These are phyloP conservation scores for Triticum urartu DNA, from an alignment of 176 grass and related monocot species.

Conservation along the genomic window DNA sequence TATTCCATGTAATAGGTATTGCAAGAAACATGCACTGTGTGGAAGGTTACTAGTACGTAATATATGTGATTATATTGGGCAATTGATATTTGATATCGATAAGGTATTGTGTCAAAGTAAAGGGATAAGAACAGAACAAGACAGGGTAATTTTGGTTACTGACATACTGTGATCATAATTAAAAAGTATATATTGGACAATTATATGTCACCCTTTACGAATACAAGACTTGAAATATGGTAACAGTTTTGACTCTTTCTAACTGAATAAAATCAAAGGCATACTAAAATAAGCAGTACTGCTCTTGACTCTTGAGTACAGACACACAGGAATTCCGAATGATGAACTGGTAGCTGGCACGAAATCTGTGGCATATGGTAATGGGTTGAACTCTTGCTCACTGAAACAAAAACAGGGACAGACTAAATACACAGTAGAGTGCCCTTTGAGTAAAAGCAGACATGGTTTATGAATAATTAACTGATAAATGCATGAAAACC, in stretches of 20 bases:
- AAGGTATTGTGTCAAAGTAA: neutral
- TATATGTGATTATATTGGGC: neutral
- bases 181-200: neutral
- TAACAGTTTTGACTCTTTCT: neutral
- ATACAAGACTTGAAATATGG: neutral
- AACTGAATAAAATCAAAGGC: neutral
- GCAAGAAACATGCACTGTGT: too few species aligned
- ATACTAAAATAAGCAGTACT: neutral
- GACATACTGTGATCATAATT: neutral
- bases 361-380: neutral
- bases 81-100: neutral
- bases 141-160: neutral
- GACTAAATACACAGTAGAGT: neutral
- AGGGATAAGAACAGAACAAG: neutral
- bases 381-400: neutral
- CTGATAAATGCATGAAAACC: slow-evolving; percentile 2
- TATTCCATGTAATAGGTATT: too few species aligned
- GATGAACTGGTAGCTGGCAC: neutral
- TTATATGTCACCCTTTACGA: neutral
- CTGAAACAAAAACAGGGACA: neutral
- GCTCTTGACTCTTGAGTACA: neutral
- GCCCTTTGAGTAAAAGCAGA: neutral
- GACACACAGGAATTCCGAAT: neutral
- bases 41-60: neutral
- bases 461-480: neutral